A percentile compares a stretch with the other conserved stretches of the same genome.
Evolutionary conservation across 2,329 filamentous ascomycete genomes (phyloP).

Genomic region (Coniochaeta sp.): DNA sequence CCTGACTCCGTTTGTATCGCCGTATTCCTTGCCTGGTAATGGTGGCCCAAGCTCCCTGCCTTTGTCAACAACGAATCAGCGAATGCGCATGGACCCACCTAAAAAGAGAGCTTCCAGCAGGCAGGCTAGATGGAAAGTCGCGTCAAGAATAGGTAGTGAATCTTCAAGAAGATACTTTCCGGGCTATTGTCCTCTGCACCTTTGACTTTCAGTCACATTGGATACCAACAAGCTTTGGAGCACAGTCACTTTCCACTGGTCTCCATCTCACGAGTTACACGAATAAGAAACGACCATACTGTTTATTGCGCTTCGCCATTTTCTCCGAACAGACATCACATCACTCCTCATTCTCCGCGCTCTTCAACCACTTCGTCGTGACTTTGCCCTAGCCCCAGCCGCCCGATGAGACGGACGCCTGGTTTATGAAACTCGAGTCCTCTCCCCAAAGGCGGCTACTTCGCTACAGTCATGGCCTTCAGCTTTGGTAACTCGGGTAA

Average conservation of each 20-base stretch:
- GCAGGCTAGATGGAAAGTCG: background rate
- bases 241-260: background rate
- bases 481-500: conserved; percentile 45
- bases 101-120: background rate
- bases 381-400: background rate
- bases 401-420: conserved; percentile 14
- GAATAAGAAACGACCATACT: background rate
- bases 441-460: conserved; percentile 25
- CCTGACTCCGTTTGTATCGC: no score
- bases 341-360: background rate
- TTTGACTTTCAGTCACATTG: background rate
- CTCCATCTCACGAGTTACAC: background rate
- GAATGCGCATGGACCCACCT: background rate
- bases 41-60: conserved; percentile 16
- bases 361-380: background rate
- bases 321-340: background rate
- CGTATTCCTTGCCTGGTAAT: background rate
- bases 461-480: conserved; percentile 54
- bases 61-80: background rate
- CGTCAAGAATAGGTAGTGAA: background rate
- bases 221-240: background rate
- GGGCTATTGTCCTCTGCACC: background rate
- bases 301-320: background rate
- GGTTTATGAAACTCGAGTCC: conserved; percentile 21
- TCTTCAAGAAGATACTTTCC: background rate